A percentile compares a stretch with the other conserved stretches of the same genome.
Conservation (phyloP, 2,329 filamentous ascomycete genomes). For the Aureobasidium pullulans region DNA sequence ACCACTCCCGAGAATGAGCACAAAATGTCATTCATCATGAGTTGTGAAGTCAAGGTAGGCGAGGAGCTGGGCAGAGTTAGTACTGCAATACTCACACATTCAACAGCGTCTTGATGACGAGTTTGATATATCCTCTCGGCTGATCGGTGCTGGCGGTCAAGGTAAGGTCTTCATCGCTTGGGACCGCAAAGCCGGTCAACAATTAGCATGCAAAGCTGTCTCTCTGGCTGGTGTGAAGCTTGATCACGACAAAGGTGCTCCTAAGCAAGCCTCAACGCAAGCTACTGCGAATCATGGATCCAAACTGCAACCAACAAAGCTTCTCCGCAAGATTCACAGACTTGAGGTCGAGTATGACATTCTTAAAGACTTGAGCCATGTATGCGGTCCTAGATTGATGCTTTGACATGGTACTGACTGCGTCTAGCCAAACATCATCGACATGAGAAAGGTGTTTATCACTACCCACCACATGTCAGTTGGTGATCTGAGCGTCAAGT, state of each 20-base stretch:
- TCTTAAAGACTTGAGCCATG: slow-evolving; percentile 47
- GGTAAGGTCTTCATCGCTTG: slow-evolving; percentile 49
- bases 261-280: neutral
- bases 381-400: slow-evolving; percentile 21
- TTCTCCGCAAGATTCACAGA: neutral
- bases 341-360: slow-evolving; percentile 25
- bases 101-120: slow-evolving; percentile 36
- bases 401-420: neutral
- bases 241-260: neutral
- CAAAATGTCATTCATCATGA: slow-evolving; percentile 3
- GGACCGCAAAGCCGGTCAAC: slow-evolving; percentile 46
- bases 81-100: neutral
- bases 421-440: slow-evolving; percentile 51
- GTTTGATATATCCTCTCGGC: slow-evolving; percentile 43
- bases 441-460: slow-evolving; percentile 49
- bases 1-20: neutral
- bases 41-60: slow-evolving; percentile 14
- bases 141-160: slow-evolving; percentile 48
- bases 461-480: slow-evolving; percentile 45
- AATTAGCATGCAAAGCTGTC: slow-evolving; percentile 64
- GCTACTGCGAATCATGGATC: neutral
- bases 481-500: neutral
- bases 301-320: neutral
- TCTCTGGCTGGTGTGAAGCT: slow-evolving; percentile 31
- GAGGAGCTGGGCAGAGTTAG: neutral